These are phyloP conservation scores for Monascus ruber DNA, from an alignment of 2,329 filamentous ascomycete species.

Conservation along the genomic window DNA sequence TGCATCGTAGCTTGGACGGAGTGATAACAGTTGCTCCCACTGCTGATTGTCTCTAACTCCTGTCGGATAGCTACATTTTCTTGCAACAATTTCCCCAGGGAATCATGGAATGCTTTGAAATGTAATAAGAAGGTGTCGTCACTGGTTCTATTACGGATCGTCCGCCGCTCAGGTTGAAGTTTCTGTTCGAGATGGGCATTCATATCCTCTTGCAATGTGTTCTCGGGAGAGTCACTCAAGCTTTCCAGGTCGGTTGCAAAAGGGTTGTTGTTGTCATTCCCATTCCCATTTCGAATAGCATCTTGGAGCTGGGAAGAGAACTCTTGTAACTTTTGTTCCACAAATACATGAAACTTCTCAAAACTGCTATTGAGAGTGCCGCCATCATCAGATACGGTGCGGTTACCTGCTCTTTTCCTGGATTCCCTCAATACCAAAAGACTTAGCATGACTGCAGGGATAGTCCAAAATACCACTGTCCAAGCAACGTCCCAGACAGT, in stretches of 20 bases:
- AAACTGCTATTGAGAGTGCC: no score
- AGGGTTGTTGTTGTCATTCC: neutral
- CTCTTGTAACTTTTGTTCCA: no score
- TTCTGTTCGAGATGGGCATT: neutral
- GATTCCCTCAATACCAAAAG: no score
- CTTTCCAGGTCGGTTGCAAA: neutral
- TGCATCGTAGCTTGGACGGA: neutral
- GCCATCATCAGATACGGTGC: no score
- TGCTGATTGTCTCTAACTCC: neutral
- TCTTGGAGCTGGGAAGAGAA: no score
- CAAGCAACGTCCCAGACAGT: no score
- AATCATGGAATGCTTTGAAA: neutral
- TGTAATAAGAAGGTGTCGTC: neutral
- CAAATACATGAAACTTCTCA: no score
- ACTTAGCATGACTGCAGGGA: no score
- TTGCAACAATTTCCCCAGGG: neutral
- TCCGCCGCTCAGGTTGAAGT: neutral
- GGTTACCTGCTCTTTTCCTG: no score
- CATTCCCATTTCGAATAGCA: no score
- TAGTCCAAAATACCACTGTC: no score
- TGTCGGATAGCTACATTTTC: neutral
- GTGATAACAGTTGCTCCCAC: neutral
- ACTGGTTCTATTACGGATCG: neutral
- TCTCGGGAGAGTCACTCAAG: neutral
- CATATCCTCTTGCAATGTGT: neutral